A percentile compares a stretch with the other conserved stretches of the same genome.
Evolutionary conservation across 176 grass and related monocot species (phyloP).

Genomic region (Poa annua): DNA sequence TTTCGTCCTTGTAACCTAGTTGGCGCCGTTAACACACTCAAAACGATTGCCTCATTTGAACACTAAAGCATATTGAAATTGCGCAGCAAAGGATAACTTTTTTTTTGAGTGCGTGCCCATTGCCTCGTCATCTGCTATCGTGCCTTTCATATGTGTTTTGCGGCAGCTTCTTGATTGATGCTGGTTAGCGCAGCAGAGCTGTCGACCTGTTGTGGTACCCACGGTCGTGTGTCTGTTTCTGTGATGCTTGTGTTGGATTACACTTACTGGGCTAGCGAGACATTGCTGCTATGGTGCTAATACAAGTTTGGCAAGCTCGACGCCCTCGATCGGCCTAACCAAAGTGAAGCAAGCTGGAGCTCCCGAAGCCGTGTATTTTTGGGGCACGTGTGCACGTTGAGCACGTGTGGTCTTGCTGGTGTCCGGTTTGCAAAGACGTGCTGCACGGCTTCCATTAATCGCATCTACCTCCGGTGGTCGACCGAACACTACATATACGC

Average conservation of each 20-base stretch:
- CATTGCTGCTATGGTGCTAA: neutral
- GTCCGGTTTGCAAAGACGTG: neutral
- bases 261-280: neutral
- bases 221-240: neutral
- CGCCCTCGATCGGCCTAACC: neutral
- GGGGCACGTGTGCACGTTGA: neutral
- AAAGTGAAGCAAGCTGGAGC: neutral
- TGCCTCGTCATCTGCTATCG: neutral
- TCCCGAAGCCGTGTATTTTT: neutral
- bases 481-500: conserved; percentile 5
- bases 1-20: conserved; percentile 31
- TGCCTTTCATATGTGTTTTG: neutral
- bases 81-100: neutral
- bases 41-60: neutral
- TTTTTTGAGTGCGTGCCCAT: neutral
- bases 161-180: neutral
- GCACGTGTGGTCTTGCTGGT: neutral
- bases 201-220: neutral
- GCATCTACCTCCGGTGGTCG: neutral
- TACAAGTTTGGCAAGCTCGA: neutral
- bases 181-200: neutral
- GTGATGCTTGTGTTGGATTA: neutral
- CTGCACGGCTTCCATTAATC: neutral
- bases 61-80: neutral
- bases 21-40: neutral